A percentile compares a stretch with the other conserved stretches of the same genome.
Conservation (phyloP, 2,329 filamentous ascomycete species). For the Alternaria novae-zelandiae region DNA sequence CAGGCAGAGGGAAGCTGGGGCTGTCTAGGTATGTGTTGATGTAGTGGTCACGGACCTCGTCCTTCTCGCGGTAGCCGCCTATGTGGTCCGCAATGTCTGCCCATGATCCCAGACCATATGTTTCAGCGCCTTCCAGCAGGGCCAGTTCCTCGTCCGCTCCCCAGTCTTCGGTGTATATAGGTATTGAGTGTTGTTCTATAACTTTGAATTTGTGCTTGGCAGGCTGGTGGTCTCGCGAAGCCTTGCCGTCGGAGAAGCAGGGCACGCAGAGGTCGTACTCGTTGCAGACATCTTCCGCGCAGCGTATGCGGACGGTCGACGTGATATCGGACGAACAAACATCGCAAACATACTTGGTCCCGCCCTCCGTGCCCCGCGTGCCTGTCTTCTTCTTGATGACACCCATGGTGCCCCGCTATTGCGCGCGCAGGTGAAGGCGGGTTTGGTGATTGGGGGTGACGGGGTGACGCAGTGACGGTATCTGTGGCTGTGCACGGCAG, state of each 20-base stretch:
- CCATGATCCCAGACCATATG: constrained; percentile 96
- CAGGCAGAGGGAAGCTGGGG: constrained; percentile 81
- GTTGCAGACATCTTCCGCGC: constrained; percentile 75
- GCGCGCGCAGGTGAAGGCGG: constrained; percentile 2
- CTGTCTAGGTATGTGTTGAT: constrained; percentile 86
- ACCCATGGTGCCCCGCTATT: constrained; percentile 67
- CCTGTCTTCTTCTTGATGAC: constrained; percentile 96
- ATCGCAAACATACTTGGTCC: constrained; percentile 91
- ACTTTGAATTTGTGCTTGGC: constrained; percentile 87
- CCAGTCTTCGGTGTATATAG: constrained; percentile 94
- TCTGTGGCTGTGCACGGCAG: constrained; percentile 34
- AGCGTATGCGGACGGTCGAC: constrained; percentile 94
- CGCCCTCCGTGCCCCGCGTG: constrained; percentile 78
- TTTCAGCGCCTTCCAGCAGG: constrained; percentile 90
- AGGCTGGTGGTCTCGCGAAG: constrained; percentile 84
- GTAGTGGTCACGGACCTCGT: constrained; percentile 96
- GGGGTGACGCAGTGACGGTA: background rate
- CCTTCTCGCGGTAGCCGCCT: constrained; percentile 90
- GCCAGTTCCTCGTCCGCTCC: constrained; percentile 97
- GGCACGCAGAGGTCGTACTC: constrained; percentile 98
- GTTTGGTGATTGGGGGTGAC: constrained; percentile 11
- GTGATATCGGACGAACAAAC: constrained; percentile 97
- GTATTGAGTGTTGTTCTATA: constrained; percentile 97
- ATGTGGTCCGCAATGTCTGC: constrained; percentile 98
- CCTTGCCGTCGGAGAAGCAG: constrained; percentile 85